Base-by-base conservation (phyloP, 2,329 filamentous ascomycete genomes). In the Neofusicoccum ribis region DNA sequence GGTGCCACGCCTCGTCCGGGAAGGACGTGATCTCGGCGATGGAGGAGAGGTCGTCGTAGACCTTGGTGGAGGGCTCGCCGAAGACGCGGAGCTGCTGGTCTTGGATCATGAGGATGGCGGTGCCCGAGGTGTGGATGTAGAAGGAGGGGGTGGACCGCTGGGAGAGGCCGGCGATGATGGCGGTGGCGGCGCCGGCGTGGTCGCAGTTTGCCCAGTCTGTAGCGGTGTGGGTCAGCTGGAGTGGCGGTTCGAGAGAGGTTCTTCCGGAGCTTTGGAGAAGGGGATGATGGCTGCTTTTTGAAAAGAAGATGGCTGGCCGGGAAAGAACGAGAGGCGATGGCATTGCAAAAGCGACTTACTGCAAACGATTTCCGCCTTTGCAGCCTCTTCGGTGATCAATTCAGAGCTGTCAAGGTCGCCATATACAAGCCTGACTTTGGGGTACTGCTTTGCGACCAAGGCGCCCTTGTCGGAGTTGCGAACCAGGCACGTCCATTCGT, bases 41-140 rank as follows among this genome's bases (percentile, higher is more conserved):
- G 59, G 83, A 84, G 9, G 84, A 79, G 69, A 86, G 80, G 69
- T 91, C 89, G 70, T 88, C 78, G 75, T 88, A 90, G 3, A 80
- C 74, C 64, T 82, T 83, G 43, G 83, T 79, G 0, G 78, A 74
- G 0, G 69, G 71, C 56, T 83, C 75, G 17, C 86, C 85, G 12
- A 78, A 83, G 0, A 74, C 80, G 14, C n/a, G 36, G 39, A 63
- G 46, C 37, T 79, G 76, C 23, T 78, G 74, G 67, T 88, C 85
- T 34, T 80, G 77, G 73, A 79, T 83, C 27, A 77, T 77, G 6
- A 88, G 75, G n/a, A 86, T 83, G 1, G 84, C 85, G 0, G 85
- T 85, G 0, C 86, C 85, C 3, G 82, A 82, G 0, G 81, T 82
- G 68, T 88, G 85, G 36, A 88, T 78, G 71, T 82, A 80, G 68